Evolutionary conservation across 208 protist species (phyloP).

Genomic region (Trypanosomatidae sp.): DNA sequence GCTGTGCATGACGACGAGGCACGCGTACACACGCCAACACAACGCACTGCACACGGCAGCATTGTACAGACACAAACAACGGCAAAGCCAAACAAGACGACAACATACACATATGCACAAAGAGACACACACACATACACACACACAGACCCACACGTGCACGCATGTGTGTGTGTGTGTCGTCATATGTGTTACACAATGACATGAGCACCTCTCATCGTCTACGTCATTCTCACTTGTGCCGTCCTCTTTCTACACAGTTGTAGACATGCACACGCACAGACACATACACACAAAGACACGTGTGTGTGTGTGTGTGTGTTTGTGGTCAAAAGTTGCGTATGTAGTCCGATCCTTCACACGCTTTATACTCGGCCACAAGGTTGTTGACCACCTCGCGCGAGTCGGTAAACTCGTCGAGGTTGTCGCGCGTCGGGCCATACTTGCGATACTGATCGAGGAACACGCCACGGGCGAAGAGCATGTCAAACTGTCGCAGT

Average conservation of each 20-base stretch:
- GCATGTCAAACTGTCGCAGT: constrained; percentile 89
- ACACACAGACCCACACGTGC: too few species aligned
- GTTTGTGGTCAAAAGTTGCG: constrained; percentile 59
- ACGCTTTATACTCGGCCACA: constrained; percentile 96
- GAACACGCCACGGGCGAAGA: constrained; percentile 90
- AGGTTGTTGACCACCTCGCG: constrained; percentile 90
- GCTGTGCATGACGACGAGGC: too few species aligned
- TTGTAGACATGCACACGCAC: not conserved
- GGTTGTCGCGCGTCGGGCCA: constrained; percentile 83
- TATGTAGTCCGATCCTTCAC: constrained; percentile 93
- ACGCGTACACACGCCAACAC: too few species aligned
- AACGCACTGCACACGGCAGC: too few species aligned
- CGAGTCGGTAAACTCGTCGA: constrained; percentile 95
- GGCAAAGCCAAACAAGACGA: too few species aligned
- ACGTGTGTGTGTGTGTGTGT: too few species aligned
- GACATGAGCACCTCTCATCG: constrained; percentile 6
- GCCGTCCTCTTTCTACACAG: not conserved
- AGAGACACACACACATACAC: too few species aligned
- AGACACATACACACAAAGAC: too few species aligned
- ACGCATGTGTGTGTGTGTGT: too few species aligned
- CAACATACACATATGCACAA: too few species aligned
- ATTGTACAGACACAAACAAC: too few species aligned
- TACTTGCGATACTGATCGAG: constrained; percentile 92
- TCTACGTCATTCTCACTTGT: not conserved
- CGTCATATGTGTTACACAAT: too few species aligned